A percentile compares a stretch with the other conserved stretches of the same genome.
Conservation (phyloP, 2,329 filamentous ascomycete genomes). For the Beauveria sp. region DNA sequence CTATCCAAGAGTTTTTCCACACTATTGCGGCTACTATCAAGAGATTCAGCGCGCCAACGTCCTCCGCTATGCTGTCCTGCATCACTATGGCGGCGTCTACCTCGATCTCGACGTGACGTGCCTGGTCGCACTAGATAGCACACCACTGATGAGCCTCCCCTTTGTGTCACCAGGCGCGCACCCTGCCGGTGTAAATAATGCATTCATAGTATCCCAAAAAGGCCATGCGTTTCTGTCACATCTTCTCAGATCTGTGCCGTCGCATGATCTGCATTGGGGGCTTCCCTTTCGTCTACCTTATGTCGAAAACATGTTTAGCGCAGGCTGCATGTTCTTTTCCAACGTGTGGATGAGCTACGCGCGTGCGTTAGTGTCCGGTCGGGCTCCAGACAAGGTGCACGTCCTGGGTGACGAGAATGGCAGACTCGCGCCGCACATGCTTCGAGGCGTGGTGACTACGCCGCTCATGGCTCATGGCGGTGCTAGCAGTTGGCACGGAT, state of each 20-base stretch:
- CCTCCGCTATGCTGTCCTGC: too few relatives aligned
- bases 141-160: conserved; percentile 15
- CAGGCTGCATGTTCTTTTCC: conserved; percentile 21
- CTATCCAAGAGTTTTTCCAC: too few relatives aligned
- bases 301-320: conserved; percentile 20
- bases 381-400: too few relatives aligned
- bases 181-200: conserved; percentile 19
- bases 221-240: conserved; percentile 15
- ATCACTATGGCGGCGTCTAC: too few relatives aligned
- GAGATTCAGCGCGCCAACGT: too few relatives aligned
- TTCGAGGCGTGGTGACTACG: conserved; percentile 1
- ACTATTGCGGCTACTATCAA: too few relatives aligned
- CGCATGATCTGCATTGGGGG: too few relatives aligned
- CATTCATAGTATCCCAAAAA: conserved; percentile 16
- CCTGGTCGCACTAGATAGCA: conserved; percentile 14
- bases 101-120: too few relatives aligned
- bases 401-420: too few relatives aligned
- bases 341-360: conserved; percentile 20
- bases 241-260: conserved; percentile 10
- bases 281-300: conserved; percentile 18
- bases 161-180: conserved; percentile 18
- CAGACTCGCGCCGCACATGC: too few relatives aligned
- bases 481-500: conserved; percentile 21
- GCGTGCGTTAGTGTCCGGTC: too few relatives aligned
- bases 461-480: conserved; percentile 19